Evolutionary conservation across 148 eudicot genomes (phyloP).

Genomic region (Spergularia marina): DNA sequence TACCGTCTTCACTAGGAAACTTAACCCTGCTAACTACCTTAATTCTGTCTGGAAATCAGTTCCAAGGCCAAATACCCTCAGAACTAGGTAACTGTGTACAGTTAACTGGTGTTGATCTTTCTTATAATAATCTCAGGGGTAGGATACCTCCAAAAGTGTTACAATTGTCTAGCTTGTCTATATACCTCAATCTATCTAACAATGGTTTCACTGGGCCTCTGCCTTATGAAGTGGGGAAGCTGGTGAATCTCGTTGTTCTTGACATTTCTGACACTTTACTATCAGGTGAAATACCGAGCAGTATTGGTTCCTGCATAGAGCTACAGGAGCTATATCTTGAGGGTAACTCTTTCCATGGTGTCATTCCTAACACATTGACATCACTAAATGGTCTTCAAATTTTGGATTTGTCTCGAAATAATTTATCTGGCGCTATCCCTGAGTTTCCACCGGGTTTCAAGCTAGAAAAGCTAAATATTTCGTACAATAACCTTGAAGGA

Average conservation of each 20-base stretch:
- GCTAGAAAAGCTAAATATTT: conserved; percentile 22
- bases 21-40: conserved; percentile 18
- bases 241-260: conserved; percentile 23
- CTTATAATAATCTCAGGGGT: conserved; percentile 31
- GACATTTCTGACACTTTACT: conserved; percentile 25
- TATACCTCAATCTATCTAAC: conserved; percentile 7
- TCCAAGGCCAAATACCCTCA: conserved; percentile 37
- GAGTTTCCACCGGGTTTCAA: conserved; percentile 17
- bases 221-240: conserved; percentile 30
- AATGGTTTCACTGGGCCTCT: conserved; percentile 36
- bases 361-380: conserved; percentile 8
- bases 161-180: conserved; percentile 13
- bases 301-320: conserved; percentile 25
- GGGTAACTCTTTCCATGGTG: conserved; percentile 32
- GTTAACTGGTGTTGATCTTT: conserved; percentile 24
- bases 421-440: conserved; percentile 39
- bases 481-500: conserved; percentile 39
- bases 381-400: conserved; percentile 22
- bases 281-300: conserved; percentile 36
- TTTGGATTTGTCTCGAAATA: conserved; percentile 38
- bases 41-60: conserved; percentile 18
- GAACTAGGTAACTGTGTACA: conserved; percentile 32
- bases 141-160: conserved; percentile 35
- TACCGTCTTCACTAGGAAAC: conserved; percentile 40
- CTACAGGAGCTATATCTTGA: conserved; percentile 25